Base-by-base conservation (phyloP, 139 green algal genomes). In the Volvox africanus region DNA sequence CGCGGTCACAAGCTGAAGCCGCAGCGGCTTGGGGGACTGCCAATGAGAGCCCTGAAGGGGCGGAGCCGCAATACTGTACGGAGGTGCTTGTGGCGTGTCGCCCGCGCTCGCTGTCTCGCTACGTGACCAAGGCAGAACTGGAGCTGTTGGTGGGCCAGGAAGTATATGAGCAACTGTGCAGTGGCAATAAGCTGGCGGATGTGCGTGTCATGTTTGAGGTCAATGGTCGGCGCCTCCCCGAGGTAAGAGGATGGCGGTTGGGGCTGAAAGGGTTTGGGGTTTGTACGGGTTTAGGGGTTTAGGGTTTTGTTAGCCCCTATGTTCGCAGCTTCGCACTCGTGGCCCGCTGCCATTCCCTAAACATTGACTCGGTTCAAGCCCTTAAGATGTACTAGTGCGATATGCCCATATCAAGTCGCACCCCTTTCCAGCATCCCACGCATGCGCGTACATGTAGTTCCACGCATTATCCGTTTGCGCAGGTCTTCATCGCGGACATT, bases 91-190 rank as follows among this genome's bases (percentile, higher is more conserved):
- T 87, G 55, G 81, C 81, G 30, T 87, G 81, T 62, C 81, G 61
- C n/a, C 81, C 81, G 30, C 81, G 81, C n/a, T 77, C 81, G n/a
- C 81, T 87, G 81, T 87, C 81, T 21, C 61, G 81, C n/a, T 87
- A 87, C 81, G 35, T 87, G 17, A 87, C 81, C 81, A 87, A 87
- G 81, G 61, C 81, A 20, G 81, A 87, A 62, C 61, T 87, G 61
- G 81, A 87, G 81, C 61, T 87, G 61, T 33, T 87, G 81, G 81
- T 87, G 61, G 81, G 81, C 17, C 6, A 19, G 3, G 81, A 87
- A 2, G 81, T 87, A n/a, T 87, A 87, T 55, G 32, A 77, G 14
- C 81, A 87, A 30, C 81, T 87, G 81, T 87, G 81, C 61, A 14
- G 67, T 20, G 81, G 81, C 61, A 87, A 76, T 62, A 87, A 87